Conservation (phyloP, 2,329 filamentous ascomycete species). For the Sporothrix brasiliensis region DNA sequence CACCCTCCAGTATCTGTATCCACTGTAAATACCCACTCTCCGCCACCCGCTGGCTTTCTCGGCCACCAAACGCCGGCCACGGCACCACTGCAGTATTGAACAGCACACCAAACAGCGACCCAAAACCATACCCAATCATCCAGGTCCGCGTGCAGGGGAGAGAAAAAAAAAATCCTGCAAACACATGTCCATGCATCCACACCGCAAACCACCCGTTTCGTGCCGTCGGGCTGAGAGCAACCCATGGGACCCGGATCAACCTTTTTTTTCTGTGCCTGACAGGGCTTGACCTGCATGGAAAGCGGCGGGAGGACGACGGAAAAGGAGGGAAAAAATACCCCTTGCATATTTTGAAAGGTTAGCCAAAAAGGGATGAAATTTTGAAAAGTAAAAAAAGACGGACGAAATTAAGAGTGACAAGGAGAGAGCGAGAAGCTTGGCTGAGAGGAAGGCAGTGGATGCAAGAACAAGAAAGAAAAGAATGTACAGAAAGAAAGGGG, state of each 20-base stretch:
- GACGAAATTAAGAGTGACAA: slow-evolving; percentile 4
- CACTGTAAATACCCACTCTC: background rate
- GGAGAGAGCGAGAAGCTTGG: slow-evolving; percentile 13
- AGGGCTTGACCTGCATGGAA: slow-evolving; percentile 19
- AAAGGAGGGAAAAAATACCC: background rate
- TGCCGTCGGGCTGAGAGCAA: slow-evolving; percentile 3
- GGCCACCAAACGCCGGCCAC: slow-evolving; percentile 4
- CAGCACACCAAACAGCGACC: slow-evolving; percentile 8
- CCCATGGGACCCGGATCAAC: background rate
- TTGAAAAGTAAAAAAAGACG: background rate
- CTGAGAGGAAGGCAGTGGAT: slow-evolving; percentile 1
- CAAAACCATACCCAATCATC: slow-evolving; percentile 2
- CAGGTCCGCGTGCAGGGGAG: background rate
- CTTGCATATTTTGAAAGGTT: background rate
- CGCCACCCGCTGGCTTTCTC: background rate
- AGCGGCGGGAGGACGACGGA: background rate
- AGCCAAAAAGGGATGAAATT: background rate
- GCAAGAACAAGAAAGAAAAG: background rate
- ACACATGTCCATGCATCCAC: slow-evolving; percentile 14
- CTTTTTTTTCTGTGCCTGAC: background rate
- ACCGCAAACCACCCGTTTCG: slow-evolving; percentile 12
- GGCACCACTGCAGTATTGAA: background rate
- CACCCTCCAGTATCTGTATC: background rate
- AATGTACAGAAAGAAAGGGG: background rate
- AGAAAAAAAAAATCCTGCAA: background rate